Evolutionary conservation across 1,139 yeast genomes (phyloP), one percentile per base, ranked within the genome.

Genomic region (Suhomyces bribrorum): DNA sequence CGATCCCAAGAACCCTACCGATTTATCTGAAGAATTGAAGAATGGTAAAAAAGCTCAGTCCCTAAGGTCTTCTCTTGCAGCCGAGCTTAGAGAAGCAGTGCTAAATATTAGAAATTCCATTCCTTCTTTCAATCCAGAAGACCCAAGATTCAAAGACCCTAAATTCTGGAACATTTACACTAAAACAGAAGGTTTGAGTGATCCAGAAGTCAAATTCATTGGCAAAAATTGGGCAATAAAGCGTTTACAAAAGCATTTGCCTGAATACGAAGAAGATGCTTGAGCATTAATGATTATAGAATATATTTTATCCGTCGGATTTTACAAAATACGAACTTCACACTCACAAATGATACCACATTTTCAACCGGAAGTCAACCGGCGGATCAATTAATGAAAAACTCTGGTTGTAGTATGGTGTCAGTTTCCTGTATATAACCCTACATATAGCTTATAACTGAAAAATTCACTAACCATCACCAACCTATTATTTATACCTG

Each of bases 211-310:
- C 24, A 62, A 79, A 47, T 84, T 85, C 46, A 69, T 83, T 14
- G 95, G 95, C 2, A 66, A 79, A 53, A 85, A 85, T 54, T 85
- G 94, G 92, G 95, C 95, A 2, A 75, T 83, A 16, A 78, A 76
- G 56, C 70, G 87, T 49, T 70, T 81, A 31, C 94, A 84, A 54
- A 68, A 69, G 35, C 78, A 77, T 49, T 66, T 81, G 34, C 72
- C 75, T 1, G 76, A 71, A 32, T 66, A 54, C 42, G 41, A 41
- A 22, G 58, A 59, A 20, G 61, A 50, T 20, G 8, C 11, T 20
- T 20, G 11, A 20, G 8, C 4, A 20, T 4, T 20, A 20, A 20
- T 20, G 23, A 20, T 20, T 20, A 20, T 20, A 20, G 23, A 20
- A 20, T 20, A 20, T 20, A 20, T n/a, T n/a, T n/a, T n/a, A n/a